phyloP scores from a whole-genome alignment of 495 filamentous ascomycete species.

The Aspergillus avenaceus region DNA sequence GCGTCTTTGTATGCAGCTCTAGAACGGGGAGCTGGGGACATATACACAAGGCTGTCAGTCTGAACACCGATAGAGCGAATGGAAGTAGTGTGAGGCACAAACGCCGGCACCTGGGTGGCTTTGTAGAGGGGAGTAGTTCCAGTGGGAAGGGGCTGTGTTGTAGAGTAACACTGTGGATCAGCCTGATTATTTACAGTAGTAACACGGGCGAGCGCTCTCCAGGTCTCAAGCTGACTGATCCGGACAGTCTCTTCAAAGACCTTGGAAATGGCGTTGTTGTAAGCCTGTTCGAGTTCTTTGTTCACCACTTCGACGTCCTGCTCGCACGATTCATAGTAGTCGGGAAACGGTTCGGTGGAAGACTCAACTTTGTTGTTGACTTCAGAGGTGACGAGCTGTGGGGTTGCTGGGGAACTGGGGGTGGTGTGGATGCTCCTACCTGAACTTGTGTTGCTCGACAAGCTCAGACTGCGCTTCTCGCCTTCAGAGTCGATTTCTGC shows the following conservation, averaged over 20 bases:
- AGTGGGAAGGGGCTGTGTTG: no score
- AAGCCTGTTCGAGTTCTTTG: slow-evolving; percentile 10
- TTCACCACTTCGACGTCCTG: background rate
- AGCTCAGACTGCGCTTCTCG: background rate
- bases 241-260: slow-evolving; percentile 19
- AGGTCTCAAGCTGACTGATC: slow-evolving; percentile 9
- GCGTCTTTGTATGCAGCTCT: no score
- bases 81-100: no score
- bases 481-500: background rate
- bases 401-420: background rate
- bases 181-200: no score
- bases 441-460: background rate
- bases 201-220: no score
- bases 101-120: no score
- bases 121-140: no score
- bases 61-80: no score
- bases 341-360: slow-evolving; percentile 30
- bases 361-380: no score
- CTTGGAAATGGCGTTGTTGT: slow-evolving; percentile 20
- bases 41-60: no score
- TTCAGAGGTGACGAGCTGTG: background rate
- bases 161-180: no score
- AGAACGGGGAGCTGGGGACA: no score
- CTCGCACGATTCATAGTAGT: slow-evolving; percentile 24
- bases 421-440: background rate